Evolutionary conservation across 768 basidiomycete species (phyloP).

Genomic region (Coprinopsis cinerea): DNA sequence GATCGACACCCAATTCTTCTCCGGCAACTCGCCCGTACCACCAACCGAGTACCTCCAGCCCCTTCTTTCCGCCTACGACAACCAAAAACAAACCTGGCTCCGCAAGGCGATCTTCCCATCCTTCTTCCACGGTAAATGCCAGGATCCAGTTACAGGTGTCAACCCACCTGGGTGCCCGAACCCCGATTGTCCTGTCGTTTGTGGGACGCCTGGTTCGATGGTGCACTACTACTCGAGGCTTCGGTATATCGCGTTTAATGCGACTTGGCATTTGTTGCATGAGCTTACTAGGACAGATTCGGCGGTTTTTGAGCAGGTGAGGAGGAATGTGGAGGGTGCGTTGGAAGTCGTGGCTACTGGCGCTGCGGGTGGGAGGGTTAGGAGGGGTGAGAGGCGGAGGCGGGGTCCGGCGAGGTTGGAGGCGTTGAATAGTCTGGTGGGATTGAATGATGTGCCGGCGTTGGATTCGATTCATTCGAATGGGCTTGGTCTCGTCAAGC

Average conservation of each 20-base stretch:
- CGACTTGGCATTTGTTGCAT: constrained; percentile 30
- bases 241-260: constrained; percentile 41
- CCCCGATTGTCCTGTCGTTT: constrained; percentile 72
- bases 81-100: constrained; percentile 37
- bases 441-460: too few species aligned
- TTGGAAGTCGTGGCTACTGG: constrained; percentile 6
- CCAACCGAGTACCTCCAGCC: constrained; percentile 36
- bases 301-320: constrained; percentile 35
- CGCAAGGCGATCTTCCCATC: constrained; percentile 57
- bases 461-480: too few species aligned
- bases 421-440: too few species aligned
- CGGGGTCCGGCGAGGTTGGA: too few species aligned
- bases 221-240: constrained; percentile 59
- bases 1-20: constrained; percentile 14
- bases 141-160: constrained; percentile 35
- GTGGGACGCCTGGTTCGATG: constrained; percentile 78
- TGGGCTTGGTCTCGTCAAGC: too few species aligned
- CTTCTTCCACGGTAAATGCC: constrained; percentile 78
- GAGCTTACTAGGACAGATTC: constrained; percentile 31
- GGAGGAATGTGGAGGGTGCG: constrained; percentile 33
- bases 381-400: too few species aligned
- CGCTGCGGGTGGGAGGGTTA: too few species aligned
- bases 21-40: constrained; percentile 10
- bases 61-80: constrained; percentile 40
- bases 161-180: constrained; percentile 72